Evolutionary conservation across 2,329 filamentous ascomycete genomes (phyloP), one percentile per base, ranked within the genome.

Genomic region (Scorias spongiosa): DNA sequence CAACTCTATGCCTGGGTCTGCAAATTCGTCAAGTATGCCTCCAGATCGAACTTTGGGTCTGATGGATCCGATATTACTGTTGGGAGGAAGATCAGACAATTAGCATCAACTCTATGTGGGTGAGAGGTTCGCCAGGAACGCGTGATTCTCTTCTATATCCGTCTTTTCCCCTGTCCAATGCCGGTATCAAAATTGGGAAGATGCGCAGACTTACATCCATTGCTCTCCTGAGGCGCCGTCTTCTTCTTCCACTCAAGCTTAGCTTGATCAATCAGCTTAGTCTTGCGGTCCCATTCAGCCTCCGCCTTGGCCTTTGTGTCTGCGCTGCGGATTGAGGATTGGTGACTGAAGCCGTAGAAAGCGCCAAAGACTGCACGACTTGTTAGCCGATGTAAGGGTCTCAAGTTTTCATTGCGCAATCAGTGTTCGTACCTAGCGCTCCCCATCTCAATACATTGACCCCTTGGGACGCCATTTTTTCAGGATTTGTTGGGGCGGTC

Each of bases 291-390:
- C 65, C 89, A 96, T 65, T 94, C 85, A 62, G 78, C 78, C 67
- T 93, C 71, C 57, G 77, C 75, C 57, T 80, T 76, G 54, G 79
- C 72, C 49, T 75, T 68, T 68, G 80, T 83, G 61, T 87, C 78
- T 58, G 75, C 67, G 45, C 83, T 67, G 55, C 70, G 80, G 66
- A 98, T 81, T 50, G 78, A 76, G 61, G 81, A 74, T 72, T 98
- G 91, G 73, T 94, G 89, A 68, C 81, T 84, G 72, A 94, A 79
- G 66, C 91, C 91, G 73, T 98, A 98, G 70, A 94, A 81, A 63
- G 96, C 71, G 64, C 91, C 91, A 60, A 86, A 74, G 61, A 80
- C 84, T 36, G 32, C 4, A 36, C 12, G 15, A 9, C 9, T 4
- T 3, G 11, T 15, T 12, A 15, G 15, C 5, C 32, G 12, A 36